Evolutionary conservation across 108 stramenopile species (phyloP).

Genomic region (Stephanodiscus minutulus): DNA sequence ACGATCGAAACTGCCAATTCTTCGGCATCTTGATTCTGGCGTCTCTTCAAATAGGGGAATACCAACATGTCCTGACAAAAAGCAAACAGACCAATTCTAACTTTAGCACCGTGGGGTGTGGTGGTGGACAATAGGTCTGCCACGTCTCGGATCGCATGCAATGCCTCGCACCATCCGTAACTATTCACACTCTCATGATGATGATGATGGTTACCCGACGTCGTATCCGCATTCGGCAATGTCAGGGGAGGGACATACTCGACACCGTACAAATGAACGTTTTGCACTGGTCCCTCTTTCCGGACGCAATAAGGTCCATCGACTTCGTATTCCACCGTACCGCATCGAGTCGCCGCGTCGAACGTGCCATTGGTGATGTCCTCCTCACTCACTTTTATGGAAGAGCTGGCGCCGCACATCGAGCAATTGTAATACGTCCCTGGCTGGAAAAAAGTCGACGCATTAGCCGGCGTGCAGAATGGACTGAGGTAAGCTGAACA

Average conservation of each 20-base stretch:
- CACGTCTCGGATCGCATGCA: slow-evolving; percentile 31
- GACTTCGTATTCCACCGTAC: slow-evolving; percentile 78
- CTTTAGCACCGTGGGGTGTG: slow-evolving; percentile 15
- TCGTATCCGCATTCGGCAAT: slow-evolving; percentile 29
- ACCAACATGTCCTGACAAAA: slow-evolving; percentile 49
- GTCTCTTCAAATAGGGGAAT: slow-evolving; percentile 39
- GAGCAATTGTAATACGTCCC: slow-evolving; percentile 55
- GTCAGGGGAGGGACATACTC: slow-evolving; percentile 54
- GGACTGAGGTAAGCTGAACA: slow-evolving; percentile 84
- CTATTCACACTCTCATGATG: slow-evolving; percentile 32
- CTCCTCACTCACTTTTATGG: slow-evolving; percentile 38
- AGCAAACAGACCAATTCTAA: slow-evolving; percentile 57
- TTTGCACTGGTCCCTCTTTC: slow-evolving; percentile 25
- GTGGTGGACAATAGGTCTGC: slow-evolving; percentile 25
- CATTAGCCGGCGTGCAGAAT: slow-evolving; percentile 50
- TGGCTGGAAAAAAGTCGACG: slow-evolving; percentile 22
- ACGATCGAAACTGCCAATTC: slow-evolving; percentile 60
- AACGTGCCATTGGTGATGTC: slow-evolving; percentile 23
- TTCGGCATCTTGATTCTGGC: slow-evolving; percentile 24
- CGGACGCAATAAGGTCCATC: slow-evolving; percentile 67
- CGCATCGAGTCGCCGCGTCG: slow-evolving; percentile 37
- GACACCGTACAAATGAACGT: slow-evolving; percentile 65
- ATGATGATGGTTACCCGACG: slow-evolving; percentile 31
- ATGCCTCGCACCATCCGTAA: slow-evolving; percentile 36
- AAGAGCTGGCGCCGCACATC: slow-evolving; percentile 56